Evolutionary conservation across 768 basidiomycete genomes (phyloP), one percentile per base, ranked within the genome.

Genomic region (Roridomyces roridus): DNA sequence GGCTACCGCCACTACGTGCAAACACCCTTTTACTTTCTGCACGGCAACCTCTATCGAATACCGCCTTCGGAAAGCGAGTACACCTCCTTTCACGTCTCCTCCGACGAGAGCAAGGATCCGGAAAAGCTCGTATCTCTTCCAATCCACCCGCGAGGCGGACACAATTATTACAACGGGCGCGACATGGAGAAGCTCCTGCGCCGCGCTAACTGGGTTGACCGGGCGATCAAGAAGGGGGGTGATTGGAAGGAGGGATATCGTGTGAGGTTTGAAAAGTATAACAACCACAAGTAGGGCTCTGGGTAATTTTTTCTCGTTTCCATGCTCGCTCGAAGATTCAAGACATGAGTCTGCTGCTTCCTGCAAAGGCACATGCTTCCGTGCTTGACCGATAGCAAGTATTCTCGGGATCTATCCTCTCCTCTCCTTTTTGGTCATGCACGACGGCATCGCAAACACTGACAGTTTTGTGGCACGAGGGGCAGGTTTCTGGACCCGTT

Each of bases 111-210:
- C 31, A 15, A 62, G 24, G 55, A 63, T 17, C n/a, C n/a, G n/a
- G 63, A 65, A 10, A 41, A 55, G 4, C 46, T 43, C 2, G 48
- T 34, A 3, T 10, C 3, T 34, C 3, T 57, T n/a, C 62, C 62
- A 20, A 51, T 74, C 15, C 77, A 80, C 59, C 83, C 84, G 20
- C 73, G 75, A 26, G 85, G 85, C 12, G 85, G 86, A 3, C 85
- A 88, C 66, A 85, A 85, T 59, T 88, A 87, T 66, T 86, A 86
- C 67, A 83, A 80, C 54, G 75, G 76, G 15, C 73, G 83, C 29
- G 81, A 86, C 63, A 71, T 83, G 65, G 84, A 87, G 63, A 72
- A 71, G 47, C 66, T 80, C 10, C 31, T 70, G 14, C 72, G 74
- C 14, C 72, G 81, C 46, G 72, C 82, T 51, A 52, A 64, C 14